phyloP scores from a whole-genome alignment of 1,284 basidiomycete species.

The Sporisorium reilianum region DNA sequence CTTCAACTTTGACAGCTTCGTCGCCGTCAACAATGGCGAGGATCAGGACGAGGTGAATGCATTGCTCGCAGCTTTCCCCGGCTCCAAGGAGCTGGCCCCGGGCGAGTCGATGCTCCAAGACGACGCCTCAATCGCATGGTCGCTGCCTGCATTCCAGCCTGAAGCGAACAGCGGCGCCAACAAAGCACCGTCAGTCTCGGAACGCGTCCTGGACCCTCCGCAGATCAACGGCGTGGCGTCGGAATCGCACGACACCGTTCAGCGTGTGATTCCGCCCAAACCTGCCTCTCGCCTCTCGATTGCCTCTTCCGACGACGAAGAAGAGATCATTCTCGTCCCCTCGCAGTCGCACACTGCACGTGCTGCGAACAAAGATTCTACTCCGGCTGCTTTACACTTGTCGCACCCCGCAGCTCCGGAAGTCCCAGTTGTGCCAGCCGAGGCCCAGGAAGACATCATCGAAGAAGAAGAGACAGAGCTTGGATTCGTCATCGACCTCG shows the following conservation, averaged over 20 bases:
- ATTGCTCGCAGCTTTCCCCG: constrained; percentile 50
- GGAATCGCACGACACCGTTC: neutral
- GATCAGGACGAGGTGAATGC: constrained; percentile 50
- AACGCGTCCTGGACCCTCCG: neutral
- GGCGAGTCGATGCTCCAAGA: constrained; percentile 48
- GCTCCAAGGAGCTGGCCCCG: constrained; percentile 43
- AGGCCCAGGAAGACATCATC: constrained; percentile 7
- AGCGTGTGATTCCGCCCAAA: constrained; percentile 5
- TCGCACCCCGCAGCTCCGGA: neutral
- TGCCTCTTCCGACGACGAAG: constrained; percentile 29
- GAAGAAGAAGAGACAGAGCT: constrained; percentile 28
- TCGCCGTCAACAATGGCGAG: neutral
- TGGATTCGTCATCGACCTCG: constrained; percentile 49
- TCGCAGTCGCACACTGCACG: constrained; percentile 5
- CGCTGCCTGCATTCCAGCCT: constrained; percentile 32
- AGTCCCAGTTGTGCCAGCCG: constrained; percentile 17
- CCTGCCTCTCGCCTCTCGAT: constrained; percentile 12
- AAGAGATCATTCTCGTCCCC: constrained; percentile 39
- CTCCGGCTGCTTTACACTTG: neutral
- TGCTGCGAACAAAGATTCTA: neutral
- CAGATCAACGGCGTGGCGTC: neutral
- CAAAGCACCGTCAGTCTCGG: neutral
- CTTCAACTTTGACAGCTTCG: constrained; percentile 20
- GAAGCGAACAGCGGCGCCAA: neutral
- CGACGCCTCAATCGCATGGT: constrained; percentile 18